Base-by-base conservation (phyloP, 805 yeast genomes). In the Tetrapisispora phaffii region DNA sequence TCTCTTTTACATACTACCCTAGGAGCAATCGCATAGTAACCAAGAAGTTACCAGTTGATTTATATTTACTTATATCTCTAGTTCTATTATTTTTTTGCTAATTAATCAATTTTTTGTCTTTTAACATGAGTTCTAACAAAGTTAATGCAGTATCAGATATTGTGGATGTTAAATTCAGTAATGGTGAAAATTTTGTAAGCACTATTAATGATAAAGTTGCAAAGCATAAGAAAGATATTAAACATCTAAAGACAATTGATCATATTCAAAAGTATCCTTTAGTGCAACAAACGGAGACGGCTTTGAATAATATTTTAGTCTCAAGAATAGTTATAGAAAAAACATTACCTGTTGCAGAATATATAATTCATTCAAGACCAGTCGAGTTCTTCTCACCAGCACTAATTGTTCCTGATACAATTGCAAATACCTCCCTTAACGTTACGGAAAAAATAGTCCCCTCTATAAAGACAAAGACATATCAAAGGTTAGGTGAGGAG, bases 361-460 rank as follows among this genome's bases (percentile, higher is more conserved):
- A 57, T 10, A 54, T 60, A 10, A 44, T 54, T 12, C 56, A 57
- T 23, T 66, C 67, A 33, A 53, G 57, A 32, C 53, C 60, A 9
- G 58, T 63, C 31, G 64, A 63, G 44, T 52, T 64, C 17, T 63
- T 75, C 13, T 65, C 71, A 44, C 75, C 77, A 19, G 67, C 75
- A 6, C 61, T 77, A 36, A 57, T 61, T 39, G 63, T 69, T 38
- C 70, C 73, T 21, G 85, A 85, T 60, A 70, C 67, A 43, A 60
- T 67, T 26, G 71, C 80, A n/a, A 82, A 83, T 52, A 54, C 66
- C 26, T 65, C 76, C n/a, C 74, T 88, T 53, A 60, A 58, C 46
- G 58, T 68, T 31, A 66, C 86, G 36, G 96, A 88, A 55, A 59
- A 62, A 47, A 58, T 65, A 35, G 66, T 77, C 19, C 95, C 95